Evolutionary conservation across 2,329 filamentous ascomycete genomes (phyloP), one percentile per base, ranked within the genome.

Genomic region (Capronia americana): DNA sequence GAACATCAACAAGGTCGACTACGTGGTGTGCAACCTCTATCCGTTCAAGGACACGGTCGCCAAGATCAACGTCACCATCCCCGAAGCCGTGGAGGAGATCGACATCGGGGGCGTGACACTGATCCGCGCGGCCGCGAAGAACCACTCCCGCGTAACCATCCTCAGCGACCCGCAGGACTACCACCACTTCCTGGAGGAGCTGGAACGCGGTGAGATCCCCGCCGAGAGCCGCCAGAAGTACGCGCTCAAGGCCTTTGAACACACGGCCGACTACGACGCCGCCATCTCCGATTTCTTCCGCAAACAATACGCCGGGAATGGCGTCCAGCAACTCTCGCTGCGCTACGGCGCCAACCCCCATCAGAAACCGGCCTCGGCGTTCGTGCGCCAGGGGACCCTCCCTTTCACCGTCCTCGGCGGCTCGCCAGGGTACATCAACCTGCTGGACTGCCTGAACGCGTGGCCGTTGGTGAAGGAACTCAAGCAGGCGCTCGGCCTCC

Each of bases 11-110:
- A 96, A 96, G 83, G 92, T 97, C 67, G 92, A 96, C 86, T 96
- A 90, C 75, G 92, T 97, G 74, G 90, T 99, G 78, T 98, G 95
- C 90, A 99, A 99, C 83, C 87, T 99, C 63, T 98, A 99, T 81
- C 95, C 95, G 12, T 99, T 99, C 88, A 97, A 97, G 84, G 93
- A 98, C 79, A 99, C 95, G 34, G 89, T 99, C 74, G 91, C 93
- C 74, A 96, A 97, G 86, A 89, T 96, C 83, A 96, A 97, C 76
- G 95, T 99, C 75, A 98, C 94, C 68, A 92, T 99, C 70, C 88
- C 92, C 59, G 94, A 99, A 82, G 95, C 95, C 59, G 94, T 99
- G 46, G 95, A 99, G 83, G 95, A 99, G 84, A 96, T 99, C 75
- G 95, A 99, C 81, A 97, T 99, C 77, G 95, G 93, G 72, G 95